These are phyloP conservation scores for Huiozyma naganishii DNA, from an alignment of 805 yeast species.

Conservation along the genomic window DNA sequence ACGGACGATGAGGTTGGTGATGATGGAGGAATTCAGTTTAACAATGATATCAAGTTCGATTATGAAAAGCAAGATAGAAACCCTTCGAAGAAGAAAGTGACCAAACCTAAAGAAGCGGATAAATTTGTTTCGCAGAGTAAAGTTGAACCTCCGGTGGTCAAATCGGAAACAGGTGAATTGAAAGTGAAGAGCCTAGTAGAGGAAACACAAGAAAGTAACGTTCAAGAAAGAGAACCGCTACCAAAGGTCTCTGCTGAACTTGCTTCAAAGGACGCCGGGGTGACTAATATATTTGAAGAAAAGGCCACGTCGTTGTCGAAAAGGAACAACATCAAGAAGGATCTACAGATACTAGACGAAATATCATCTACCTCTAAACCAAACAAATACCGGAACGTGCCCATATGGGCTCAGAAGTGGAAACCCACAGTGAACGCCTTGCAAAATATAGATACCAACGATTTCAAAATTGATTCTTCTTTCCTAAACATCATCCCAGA, in stretches of 20 bases:
- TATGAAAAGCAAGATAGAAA: slow-evolving; percentile 24
- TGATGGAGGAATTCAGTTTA: slow-evolving; percentile 20
- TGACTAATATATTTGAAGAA: slow-evolving; percentile 24
- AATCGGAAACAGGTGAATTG: too few relatives aligned
- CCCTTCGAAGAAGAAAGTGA: slow-evolving; percentile 6
- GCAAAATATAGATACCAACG: slow-evolving; percentile 23
- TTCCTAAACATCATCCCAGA: slow-evolving; percentile 62
- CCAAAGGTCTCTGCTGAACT: not conserved
- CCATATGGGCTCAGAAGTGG: slow-evolving; percentile 80
- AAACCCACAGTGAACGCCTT: slow-evolving; percentile 33
- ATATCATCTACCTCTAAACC: slow-evolving; percentile 38
- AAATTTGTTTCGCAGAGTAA: not conserved
- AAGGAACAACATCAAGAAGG: slow-evolving; percentile 25
- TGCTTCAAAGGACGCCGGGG: slow-evolving; percentile 1
- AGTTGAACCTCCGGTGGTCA: not conserved
- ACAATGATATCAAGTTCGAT: slow-evolving; percentile 25
- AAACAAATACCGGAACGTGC: slow-evolving; percentile 50
- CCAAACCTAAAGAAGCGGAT: not conserved
- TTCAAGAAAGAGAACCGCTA: not conserved
- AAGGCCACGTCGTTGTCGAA: slow-evolving; percentile 22
- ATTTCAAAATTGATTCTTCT: slow-evolving; percentile 29
- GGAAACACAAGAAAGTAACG: not conserved
- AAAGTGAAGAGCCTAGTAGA: not conserved
- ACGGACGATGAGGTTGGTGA: slow-evolving; percentile 25
- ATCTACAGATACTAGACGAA: slow-evolving; percentile 20